These are phyloP conservation scores for Onygenales sp. DNA, from an alignment of 2,329 filamentous ascomycete genomes.

Conservation along the genomic window DNA sequence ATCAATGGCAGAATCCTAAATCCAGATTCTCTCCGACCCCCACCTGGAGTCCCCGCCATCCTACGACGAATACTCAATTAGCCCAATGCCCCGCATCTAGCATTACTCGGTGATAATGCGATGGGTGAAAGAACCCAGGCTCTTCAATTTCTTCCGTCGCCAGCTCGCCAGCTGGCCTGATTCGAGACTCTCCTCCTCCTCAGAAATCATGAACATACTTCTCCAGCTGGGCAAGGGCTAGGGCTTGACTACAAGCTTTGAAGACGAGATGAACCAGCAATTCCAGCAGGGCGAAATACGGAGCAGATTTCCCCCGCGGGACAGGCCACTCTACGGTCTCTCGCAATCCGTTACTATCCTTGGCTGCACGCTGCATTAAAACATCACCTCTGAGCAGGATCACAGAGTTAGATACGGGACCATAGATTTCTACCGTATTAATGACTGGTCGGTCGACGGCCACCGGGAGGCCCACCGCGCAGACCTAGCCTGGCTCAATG, in stretches of 20 bases:
- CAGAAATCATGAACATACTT: constrained; percentile 44
- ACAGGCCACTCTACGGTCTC: constrained; percentile 22
- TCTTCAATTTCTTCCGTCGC: constrained; percentile 30
- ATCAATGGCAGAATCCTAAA: neutral
- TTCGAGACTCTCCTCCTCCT: constrained; percentile 39
- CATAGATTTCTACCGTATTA: constrained; percentile 39
- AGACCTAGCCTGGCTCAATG: constrained; percentile 17
- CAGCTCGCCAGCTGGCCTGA: constrained; percentile 33
- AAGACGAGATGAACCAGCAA: neutral
- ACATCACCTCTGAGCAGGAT: constrained; percentile 25
- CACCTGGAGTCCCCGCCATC: constrained; percentile 36
- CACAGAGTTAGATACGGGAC: constrained; percentile 29
- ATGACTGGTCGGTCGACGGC: constrained; percentile 14
- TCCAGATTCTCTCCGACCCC: constrained; percentile 42
- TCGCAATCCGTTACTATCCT: constrained; percentile 22
- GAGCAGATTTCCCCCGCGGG: constrained; percentile 17
- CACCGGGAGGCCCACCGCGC: constrained; percentile 11
- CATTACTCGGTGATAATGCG: constrained; percentile 44
- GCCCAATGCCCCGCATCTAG: constrained; percentile 36
- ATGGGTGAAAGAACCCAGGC: constrained; percentile 27
- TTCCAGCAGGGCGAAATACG: neutral
- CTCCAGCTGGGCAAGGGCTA: constrained; percentile 5
- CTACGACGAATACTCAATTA: constrained; percentile 39
- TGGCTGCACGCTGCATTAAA: constrained; percentile 40
- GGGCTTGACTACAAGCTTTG: neutral